These are phyloP conservation scores for Meredithiella fracta DNA, from an alignment of 2,329 filamentous ascomycete genomes.

Conservation along the genomic window DNA sequence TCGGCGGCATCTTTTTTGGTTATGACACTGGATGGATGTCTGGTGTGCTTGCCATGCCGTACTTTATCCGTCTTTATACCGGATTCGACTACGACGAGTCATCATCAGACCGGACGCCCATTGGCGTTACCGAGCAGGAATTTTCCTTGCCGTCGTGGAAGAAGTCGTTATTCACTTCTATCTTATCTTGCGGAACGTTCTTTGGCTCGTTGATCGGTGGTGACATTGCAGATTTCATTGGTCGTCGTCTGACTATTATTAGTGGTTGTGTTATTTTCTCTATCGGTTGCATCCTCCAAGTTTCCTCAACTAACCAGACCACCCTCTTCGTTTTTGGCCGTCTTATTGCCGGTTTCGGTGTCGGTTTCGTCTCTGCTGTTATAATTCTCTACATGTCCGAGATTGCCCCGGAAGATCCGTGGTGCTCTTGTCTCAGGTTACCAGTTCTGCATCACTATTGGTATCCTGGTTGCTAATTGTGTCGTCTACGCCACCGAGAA, in stretches of 20 bases:
- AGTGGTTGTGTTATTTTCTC: slow-evolving; percentile 56
- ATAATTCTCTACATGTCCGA: slow-evolving; percentile 81
- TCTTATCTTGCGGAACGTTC: slow-evolving; percentile 64
- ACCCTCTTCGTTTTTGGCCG: slow-evolving; percentile 55
- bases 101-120: slow-evolving; percentile 29
- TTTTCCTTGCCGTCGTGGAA: slow-evolving; percentile 20
- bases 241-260: slow-evolving; percentile 57
- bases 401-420: slow-evolving; percentile 58
- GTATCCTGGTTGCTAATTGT: slow-evolving; percentile 56
- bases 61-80: slow-evolving; percentile 32
- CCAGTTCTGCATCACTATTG: slow-evolving; percentile 70
- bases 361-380: slow-evolving; percentile 65
- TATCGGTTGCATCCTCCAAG: slow-evolving; percentile 52
- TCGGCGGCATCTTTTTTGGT: slow-evolving; percentile 61
- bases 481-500: slow-evolving; percentile 57
- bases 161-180: slow-evolving; percentile 49
- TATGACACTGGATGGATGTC: slow-evolving; percentile 67
- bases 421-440: slow-evolving; percentile 68
- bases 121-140: slow-evolving; percentile 21
- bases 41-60: slow-evolving; percentile 37
- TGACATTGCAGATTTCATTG: slow-evolving; percentile 59
- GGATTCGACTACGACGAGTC: slow-evolving; percentile 18
- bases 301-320: slow-evolving; percentile 29
- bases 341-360: slow-evolving; percentile 59
- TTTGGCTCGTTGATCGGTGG: slow-evolving; percentile 63